Percentiles rank a stretch among this genome's conserved stretches.
Conservation (phyloP, 176 grass and related monocot genomes). For the Hsuehochloa calcarea region DNA sequence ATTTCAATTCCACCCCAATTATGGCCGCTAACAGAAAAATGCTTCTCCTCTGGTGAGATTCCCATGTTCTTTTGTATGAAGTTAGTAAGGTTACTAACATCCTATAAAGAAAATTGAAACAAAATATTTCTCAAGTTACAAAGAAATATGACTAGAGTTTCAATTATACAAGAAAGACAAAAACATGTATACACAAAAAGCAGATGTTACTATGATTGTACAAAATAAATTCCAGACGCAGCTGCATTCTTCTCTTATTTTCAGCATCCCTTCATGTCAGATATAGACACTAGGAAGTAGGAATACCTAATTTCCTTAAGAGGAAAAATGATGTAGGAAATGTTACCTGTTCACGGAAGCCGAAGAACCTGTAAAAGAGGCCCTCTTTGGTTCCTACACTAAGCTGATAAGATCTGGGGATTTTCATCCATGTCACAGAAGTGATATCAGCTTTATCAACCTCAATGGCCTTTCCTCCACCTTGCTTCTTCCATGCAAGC, state of each 20-base stretch:
- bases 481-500: constrained; percentile 81
- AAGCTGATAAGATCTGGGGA: constrained; percentile 79
- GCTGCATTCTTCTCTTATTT: constrained; percentile 9
- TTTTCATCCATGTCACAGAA: constrained; percentile 67
- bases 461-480: constrained; percentile 74
- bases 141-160: constrained; percentile 12
- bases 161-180: not conserved
- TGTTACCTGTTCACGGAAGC: constrained; percentile 75
- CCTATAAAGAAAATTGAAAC: constrained; percentile 46
- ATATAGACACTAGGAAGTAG: not conserved
- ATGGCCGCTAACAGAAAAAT: constrained; percentile 81
- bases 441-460: constrained; percentile 70
- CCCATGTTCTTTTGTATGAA: constrained; percentile 83
- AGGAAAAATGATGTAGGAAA: not conserved
- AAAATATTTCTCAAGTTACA: constrained; percentile 15
- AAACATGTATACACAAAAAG: not conserved
- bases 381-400: constrained; percentile 68
- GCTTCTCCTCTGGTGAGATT: constrained; percentile 71
- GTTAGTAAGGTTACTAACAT: constrained; percentile 73
- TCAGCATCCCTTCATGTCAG: not conserved
- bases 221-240: not conserved
- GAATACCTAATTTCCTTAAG: not conserved
- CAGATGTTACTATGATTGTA: constrained; percentile 20
- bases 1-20: constrained; percentile 86
- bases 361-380: constrained; percentile 69